These are phyloP conservation scores for Chrysanthemum makinoi DNA, from an alignment of 129 eudicot species.

Conservation along the genomic window DNA sequence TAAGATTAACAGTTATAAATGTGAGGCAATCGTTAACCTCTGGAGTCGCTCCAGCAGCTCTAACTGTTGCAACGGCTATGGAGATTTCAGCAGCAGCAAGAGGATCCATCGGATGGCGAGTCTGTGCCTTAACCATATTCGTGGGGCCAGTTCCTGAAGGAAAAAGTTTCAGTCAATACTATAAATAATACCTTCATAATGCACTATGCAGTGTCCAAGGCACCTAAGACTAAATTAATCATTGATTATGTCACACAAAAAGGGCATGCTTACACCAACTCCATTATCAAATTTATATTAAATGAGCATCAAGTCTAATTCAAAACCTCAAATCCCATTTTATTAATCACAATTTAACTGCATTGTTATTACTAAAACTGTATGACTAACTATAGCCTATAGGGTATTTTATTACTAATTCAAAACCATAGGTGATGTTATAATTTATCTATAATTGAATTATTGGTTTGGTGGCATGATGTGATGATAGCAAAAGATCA, in stretches of 20 bases:
- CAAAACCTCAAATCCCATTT: background rate
- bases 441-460: background rate
- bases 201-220: constrained; percentile 18
- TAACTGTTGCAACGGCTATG: constrained; percentile 61
- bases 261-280: too few relatives aligned
- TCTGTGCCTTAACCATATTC: constrained; percentile 52
- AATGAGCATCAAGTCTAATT: background rate
- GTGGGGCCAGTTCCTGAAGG: constrained; percentile 42
- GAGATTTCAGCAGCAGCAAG: constrained; percentile 65
- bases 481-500: constrained; percentile 15
- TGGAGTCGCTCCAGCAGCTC: constrained; percentile 66
- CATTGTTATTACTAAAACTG: background rate
- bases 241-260: background rate
- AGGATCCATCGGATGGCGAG: constrained; percentile 64
- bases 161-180: constrained; percentile 21
- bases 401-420: background rate
- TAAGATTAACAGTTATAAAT: background rate
- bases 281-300: background rate
- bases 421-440: background rate
- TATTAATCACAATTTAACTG: constrained; percentile 3
- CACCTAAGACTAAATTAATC: constrained; percentile 5
- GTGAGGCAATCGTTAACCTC: constrained; percentile 34
- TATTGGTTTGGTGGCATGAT: constrained; percentile 11
- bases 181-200: constrained; percentile 2
- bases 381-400: constrained; percentile 14